Conservation (phyloP, 345 rosid species). For the Streptanthus diversifolius region DNA sequence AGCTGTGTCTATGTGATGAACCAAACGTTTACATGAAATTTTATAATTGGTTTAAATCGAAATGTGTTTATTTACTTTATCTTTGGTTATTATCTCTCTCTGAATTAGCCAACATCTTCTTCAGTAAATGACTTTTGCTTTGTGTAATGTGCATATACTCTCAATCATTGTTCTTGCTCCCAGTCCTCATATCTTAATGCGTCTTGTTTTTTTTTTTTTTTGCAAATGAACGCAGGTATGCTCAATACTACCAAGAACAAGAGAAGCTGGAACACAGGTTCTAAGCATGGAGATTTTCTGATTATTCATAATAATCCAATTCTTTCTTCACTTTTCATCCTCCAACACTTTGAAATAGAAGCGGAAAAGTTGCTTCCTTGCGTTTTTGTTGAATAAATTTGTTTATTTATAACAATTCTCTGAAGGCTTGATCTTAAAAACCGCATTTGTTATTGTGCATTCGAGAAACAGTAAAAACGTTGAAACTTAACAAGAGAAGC, state of each 20-base stretch:
- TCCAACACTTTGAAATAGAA: not conserved
- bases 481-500: too few species aligned
- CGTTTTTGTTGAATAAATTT: constrained; percentile 13
- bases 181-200: not conserved
- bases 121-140: not conserved
- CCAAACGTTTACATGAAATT: not conserved
- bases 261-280: constrained; percentile 34
- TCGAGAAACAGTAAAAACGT: too few species aligned
- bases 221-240: constrained; percentile 22
- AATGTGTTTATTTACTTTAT: not conserved
- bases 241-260: constrained; percentile 31
- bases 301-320: not conserved
- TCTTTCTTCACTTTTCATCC: constrained; percentile 6
- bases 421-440: not conserved
- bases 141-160: not conserved
- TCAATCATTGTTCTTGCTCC: not conserved
- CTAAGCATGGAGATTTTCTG: constrained; percentile 3
- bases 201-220: not conserved
- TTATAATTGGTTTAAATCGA: not conserved
- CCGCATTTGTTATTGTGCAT: too few species aligned
- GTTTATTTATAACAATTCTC: not conserved
- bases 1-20: not conserved
- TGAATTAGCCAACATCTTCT: not conserved
- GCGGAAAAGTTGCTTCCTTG: constrained; percentile 19
- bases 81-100: not conserved